Percentiles rank a stretch among this genome's conserved stretches.
phyloP scores from a whole-genome alignment of 164 flowering plant species.

The Stephania yunnanensis region DNA sequence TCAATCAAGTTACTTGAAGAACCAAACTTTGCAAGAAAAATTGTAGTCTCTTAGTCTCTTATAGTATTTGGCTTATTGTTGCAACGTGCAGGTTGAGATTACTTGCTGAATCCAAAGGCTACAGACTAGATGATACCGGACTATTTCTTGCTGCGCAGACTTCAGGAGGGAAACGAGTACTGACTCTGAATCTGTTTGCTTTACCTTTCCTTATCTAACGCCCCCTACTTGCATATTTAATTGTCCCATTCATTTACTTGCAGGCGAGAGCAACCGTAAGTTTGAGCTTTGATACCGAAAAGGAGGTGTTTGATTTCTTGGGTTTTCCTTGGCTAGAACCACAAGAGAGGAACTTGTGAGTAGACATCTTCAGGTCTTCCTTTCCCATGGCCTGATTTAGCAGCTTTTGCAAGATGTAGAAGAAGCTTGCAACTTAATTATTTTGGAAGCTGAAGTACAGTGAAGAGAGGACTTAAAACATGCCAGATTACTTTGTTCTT shows the following conservation, averaged over 20 bases:
- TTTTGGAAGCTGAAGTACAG: neutral
- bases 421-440: neutral
- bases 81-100: slow-evolving; percentile 64
- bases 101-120: slow-evolving; percentile 91
- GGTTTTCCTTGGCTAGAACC: slow-evolving; percentile 96
- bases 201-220: neutral
- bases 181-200: neutral
- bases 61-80: neutral
- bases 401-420: neutral
- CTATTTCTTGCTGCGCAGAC: slow-evolving; percentile 69
- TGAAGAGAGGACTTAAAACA: neutral
- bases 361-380: neutral
- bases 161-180: slow-evolving; percentile 75
- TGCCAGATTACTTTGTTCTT: neutral
- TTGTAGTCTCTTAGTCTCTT: neutral
- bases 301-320: slow-evolving; percentile 83
- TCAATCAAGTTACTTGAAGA: neutral
- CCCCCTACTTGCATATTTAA: neutral
- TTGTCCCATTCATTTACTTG: neutral
- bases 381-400: neutral
- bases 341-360: slow-evolving; percentile 80
- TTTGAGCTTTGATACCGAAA: slow-evolving; percentile 63
- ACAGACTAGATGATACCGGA: slow-evolving; percentile 90
- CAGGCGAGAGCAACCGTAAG: slow-evolving; percentile 63
- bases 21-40: neutral